Conservation (phyloP, 2,329 filamentous ascomycete genomes). For the Sclerotinia spermophila region DNA sequence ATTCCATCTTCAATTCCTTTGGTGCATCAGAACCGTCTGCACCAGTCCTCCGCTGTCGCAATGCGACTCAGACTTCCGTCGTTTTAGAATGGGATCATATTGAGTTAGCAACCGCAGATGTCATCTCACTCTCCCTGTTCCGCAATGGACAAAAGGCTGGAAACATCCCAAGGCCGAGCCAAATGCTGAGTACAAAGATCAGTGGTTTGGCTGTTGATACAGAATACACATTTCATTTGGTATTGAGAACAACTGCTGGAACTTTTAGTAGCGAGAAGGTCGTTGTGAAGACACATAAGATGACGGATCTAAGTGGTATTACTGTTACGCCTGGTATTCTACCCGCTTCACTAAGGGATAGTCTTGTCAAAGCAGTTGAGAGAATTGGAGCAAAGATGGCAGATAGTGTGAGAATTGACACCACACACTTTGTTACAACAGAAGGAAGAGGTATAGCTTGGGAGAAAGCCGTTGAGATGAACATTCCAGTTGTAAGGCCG, state of each 20-base stretch:
- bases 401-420: conserved; percentile 90
- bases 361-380: conserved; percentile 70
- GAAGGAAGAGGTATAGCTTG: conserved; percentile 85
- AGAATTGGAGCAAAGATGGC: conserved; percentile 90
- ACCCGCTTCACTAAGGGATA: conserved; percentile 68
- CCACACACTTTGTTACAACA: conserved; percentile 96
- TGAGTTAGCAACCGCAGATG: conserved; percentile 83
- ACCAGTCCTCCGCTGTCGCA: conserved; percentile 84
- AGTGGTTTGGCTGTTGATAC: conserved; percentile 93
- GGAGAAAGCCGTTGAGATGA: conserved; percentile 97
- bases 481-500: conserved; percentile 92
- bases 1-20: conserved; percentile 81
- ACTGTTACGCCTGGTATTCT: conserved; percentile 90
- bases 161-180: conserved; percentile 80
- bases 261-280: conserved; percentile 82
- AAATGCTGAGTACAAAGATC: conserved; percentile 95
- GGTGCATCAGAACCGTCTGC: conserved; percentile 72
- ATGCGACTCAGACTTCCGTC: conserved; percentile 96
- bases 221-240: conserved; percentile 91
- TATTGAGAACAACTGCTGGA: conserved; percentile 85
- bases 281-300: conserved; percentile 88
- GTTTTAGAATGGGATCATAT: conserved; percentile 98
- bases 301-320: conserved; percentile 95
- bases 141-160: conserved; percentile 96
- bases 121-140: conserved; percentile 85